These are phyloP conservation scores for Boechera retrofracta DNA, from an alignment of 345 rosid genomes.

Conservation along the genomic window DNA sequence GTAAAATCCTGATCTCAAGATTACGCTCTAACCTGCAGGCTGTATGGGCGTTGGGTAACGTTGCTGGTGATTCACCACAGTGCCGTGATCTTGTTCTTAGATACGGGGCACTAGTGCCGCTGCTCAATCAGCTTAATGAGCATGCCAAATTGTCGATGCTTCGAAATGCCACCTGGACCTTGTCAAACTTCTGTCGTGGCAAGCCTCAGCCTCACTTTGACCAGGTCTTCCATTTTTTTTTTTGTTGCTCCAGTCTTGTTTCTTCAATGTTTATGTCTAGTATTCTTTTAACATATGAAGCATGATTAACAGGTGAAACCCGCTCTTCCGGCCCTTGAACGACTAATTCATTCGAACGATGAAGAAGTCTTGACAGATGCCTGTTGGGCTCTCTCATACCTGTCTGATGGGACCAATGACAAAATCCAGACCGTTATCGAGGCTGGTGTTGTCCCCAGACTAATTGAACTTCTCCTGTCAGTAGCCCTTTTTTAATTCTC, in stretches of 20 bases:
- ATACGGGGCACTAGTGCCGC: slow-evolving; percentile 71
- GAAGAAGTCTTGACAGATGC: slow-evolving; percentile 98
- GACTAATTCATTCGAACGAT: slow-evolving; percentile 73
- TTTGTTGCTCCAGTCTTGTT: not conserved
- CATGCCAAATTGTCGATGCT: slow-evolving; percentile 93
- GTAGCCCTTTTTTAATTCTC: slow-evolving; percentile 32
- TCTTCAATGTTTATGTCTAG: not conserved
- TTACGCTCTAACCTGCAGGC: slow-evolving; percentile 54
- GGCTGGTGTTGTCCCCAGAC: slow-evolving; percentile 77
- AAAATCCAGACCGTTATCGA: slow-evolving; percentile 88
- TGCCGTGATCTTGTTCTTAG: slow-evolving; percentile 91
- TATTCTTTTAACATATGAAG: slow-evolving; percentile 5
- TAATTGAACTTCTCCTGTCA: slow-evolving; percentile 78
- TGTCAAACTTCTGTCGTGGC: slow-evolving; percentile 94
- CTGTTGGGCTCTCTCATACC: slow-evolving; percentile 95
- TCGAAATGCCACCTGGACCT: slow-evolving; percentile 97
- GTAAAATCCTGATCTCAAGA: not conserved
- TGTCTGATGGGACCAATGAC: slow-evolving; percentile 94
- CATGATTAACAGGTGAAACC: slow-evolving; percentile 66
- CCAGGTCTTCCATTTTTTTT: slow-evolving; percentile 53
- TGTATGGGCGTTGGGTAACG: slow-evolving; percentile 94
- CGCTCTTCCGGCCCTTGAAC: slow-evolving; percentile 79
- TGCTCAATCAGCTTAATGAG: slow-evolving; percentile 76
- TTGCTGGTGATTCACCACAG: slow-evolving; percentile 93
- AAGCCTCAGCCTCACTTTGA: slow-evolving; percentile 94